Percentiles rank a stretch among this genome's conserved stretches.
phyloP scores from a whole-genome alignment of 2,329 filamentous ascomycete genomes.

The Alternaria gansuensis region DNA sequence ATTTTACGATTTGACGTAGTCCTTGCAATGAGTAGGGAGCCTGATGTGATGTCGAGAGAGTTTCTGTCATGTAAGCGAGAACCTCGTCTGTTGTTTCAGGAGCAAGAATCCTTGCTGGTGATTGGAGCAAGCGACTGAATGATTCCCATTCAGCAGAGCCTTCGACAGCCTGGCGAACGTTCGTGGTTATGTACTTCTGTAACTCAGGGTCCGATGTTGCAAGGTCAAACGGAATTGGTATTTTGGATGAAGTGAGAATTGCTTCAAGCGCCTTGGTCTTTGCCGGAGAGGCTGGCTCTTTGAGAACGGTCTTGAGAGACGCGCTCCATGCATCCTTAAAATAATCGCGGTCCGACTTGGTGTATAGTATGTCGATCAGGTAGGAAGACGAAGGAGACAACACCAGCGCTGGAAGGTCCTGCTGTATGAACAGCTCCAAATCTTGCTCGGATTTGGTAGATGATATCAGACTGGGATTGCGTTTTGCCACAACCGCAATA shows the following conservation, averaged over 20 bases:
- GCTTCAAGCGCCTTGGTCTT: conserved; percentile 44
- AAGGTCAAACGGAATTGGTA: conserved; percentile 48
- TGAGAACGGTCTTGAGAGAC: conserved; percentile 42
- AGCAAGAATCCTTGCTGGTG: conserved; percentile 46
- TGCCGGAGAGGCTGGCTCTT: conserved; percentile 38
- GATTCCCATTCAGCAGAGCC: conserved; percentile 50
- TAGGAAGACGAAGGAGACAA: conserved; percentile 73
- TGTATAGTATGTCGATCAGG: conserved; percentile 71
- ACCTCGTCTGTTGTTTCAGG: conserved; percentile 51
- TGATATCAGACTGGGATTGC: conserved; percentile 54
- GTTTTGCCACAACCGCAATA: conserved; percentile 62
- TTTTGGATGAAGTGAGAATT: conserved; percentile 49
- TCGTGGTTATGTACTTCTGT: conserved; percentile 48
- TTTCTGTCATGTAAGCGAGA: conserved; percentile 51
- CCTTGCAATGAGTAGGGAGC: conserved; percentile 55
- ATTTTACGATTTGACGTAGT: conserved; percentile 56
- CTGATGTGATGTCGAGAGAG: conserved; percentile 50
- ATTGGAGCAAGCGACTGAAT: conserved; percentile 49
- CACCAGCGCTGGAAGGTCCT: conserved; percentile 67
- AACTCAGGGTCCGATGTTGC: conserved; percentile 48
- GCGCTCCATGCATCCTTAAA: conserved; percentile 47
- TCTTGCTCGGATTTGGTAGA: conserved; percentile 56
- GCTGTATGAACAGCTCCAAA: conserved; percentile 59
- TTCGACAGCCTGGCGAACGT: conserved; percentile 43
- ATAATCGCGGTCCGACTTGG: conserved; percentile 47